phyloP scores from a whole-genome alignment of 1,284 basidiomycete species.

The Amylostereum areolatum region DNA sequence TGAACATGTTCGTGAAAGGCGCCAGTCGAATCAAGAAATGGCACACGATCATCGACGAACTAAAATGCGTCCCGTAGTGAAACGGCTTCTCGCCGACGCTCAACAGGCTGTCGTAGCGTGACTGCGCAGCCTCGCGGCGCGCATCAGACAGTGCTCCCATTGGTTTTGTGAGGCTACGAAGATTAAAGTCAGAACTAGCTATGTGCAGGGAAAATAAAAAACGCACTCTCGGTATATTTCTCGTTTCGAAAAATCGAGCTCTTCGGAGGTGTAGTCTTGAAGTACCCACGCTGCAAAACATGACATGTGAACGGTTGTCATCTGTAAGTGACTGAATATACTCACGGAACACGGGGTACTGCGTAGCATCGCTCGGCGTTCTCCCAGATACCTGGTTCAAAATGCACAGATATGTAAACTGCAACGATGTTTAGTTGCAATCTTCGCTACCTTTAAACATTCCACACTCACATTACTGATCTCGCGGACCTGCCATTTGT shows the following conservation, averaged over 20 bases:
- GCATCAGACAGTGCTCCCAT: slow-evolving; percentile 87
- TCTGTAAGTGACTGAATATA: slow-evolving; percentile 9
- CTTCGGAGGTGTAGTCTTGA: slow-evolving; percentile 76
- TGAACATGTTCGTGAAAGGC: slow-evolving; percentile 92
- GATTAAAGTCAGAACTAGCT: not conserved
- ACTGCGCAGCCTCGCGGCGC: slow-evolving; percentile 66
- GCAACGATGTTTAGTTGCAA: slow-evolving; percentile 5
- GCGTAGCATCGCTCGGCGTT: slow-evolving; percentile 92
- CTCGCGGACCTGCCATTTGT: slow-evolving; percentile 81
- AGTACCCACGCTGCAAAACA: slow-evolving; percentile 71
- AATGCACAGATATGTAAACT: slow-evolving; percentile 86
- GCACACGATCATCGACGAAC: slow-evolving; percentile 95
- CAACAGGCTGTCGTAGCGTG: slow-evolving; percentile 73
- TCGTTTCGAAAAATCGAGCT: slow-evolving; percentile 63
- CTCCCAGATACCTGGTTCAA: slow-evolving; percentile 86
- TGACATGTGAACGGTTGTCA: slow-evolving; percentile 3
- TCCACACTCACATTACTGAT: slow-evolving; percentile 72
- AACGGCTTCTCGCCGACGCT: slow-evolving; percentile 85
- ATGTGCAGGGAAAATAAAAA: not conserved
- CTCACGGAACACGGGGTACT: slow-evolving; percentile 92
- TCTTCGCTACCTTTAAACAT: not conserved
- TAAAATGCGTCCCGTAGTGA: slow-evolving; percentile 94
- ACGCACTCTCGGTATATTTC: slow-evolving; percentile 75
- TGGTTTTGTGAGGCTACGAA: slow-evolving; percentile 65
- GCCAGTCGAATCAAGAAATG: slow-evolving; percentile 89